These are phyloP conservation scores for Termitomyces sp. DNA, from an alignment of 768 basidiomycete genomes.

Conservation along the genomic window DNA sequence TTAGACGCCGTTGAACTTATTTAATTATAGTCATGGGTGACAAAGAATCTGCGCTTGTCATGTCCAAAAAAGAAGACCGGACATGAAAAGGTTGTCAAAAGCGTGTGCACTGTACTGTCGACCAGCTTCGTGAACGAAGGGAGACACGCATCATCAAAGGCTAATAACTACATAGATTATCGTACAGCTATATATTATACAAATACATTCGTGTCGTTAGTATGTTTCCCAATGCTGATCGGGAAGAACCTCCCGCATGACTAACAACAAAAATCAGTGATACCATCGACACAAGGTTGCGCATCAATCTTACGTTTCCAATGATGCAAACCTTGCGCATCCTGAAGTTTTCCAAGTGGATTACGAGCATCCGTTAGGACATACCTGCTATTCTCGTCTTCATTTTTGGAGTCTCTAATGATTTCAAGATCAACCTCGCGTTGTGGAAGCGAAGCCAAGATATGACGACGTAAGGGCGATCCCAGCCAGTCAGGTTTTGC, in stretches of 20 bases:
- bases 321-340: constrained; percentile 60
- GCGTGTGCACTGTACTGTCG: neutral
- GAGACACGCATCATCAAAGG: neutral
- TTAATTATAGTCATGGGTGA: neutral
- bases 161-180: neutral
- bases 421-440: constrained; percentile 53
- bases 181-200: neutral
- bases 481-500: constrained; percentile 59
- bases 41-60: constrained; percentile 5
- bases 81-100: neutral
- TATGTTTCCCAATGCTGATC: constrained; percentile 78
- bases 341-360: constrained; percentile 63
- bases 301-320: constrained; percentile 59
- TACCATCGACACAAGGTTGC: constrained; percentile 12
- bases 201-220: constrained; percentile 27
- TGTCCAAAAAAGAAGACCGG: neutral
- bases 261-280: constrained; percentile 29
- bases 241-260: constrained; percentile 78
- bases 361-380: constrained; percentile 64
- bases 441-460: constrained; percentile 48
- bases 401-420: constrained; percentile 30
- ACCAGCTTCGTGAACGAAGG: neutral
- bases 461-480: constrained; percentile 60
- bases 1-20: neutral
- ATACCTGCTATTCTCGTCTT: constrained; percentile 40